Conservation (phyloP, 1,139 yeast genomes). For the Kluyveromyces marxianus region DNA sequence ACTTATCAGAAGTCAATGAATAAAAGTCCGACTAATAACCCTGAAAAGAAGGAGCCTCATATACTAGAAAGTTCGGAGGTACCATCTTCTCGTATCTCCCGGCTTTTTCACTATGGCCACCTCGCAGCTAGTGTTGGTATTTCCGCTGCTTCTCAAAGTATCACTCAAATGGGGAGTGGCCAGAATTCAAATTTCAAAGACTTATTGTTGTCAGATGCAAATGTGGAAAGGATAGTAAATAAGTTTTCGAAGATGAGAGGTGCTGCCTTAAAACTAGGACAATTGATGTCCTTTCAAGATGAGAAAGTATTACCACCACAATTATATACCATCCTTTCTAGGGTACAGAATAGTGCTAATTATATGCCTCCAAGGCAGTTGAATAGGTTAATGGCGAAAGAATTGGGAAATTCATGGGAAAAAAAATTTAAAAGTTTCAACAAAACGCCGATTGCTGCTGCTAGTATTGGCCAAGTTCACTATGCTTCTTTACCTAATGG, state of each 20-base stretch:
- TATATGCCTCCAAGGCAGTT: slow-evolving; percentile 94
- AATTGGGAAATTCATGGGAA: slow-evolving; percentile 77
- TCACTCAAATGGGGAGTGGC: slow-evolving; percentile 56
- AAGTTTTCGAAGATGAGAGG: slow-evolving; percentile 95
- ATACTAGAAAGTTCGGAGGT: slow-evolving; percentile 57
- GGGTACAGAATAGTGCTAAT: slow-evolving; percentile 91
- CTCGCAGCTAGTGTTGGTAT: slow-evolving; percentile 88
- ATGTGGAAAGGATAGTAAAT: slow-evolving; percentile 80
- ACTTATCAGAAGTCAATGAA: neutral
- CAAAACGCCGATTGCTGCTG: slow-evolving; percentile 92
- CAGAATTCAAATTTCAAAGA: slow-evolving; percentile 48
- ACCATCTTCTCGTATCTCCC: slow-evolving; percentile 77
- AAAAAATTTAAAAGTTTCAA: slow-evolving; percentile 65
- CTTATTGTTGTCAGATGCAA: slow-evolving; percentile 67
- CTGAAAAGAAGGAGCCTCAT: neutral
- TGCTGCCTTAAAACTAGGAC: slow-evolving; percentile 94
- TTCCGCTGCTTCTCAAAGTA: slow-evolving; percentile 74
- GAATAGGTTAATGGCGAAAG: slow-evolving; percentile 63
- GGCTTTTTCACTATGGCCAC: slow-evolving; percentile 88
- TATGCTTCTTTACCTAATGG: slow-evolving; percentile 58
- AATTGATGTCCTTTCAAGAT: slow-evolving; percentile 90
- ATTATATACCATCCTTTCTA: slow-evolving; percentile 66
- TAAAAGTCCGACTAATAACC: no score
- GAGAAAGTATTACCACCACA: slow-evolving; percentile 77
- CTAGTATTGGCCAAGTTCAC: slow-evolving; percentile 96